Evolutionary conservation across 1,284 basidiomycete species (phyloP), one percentile per base, ranked within the genome.

Genomic region (Sphagnurus paluster): DNA sequence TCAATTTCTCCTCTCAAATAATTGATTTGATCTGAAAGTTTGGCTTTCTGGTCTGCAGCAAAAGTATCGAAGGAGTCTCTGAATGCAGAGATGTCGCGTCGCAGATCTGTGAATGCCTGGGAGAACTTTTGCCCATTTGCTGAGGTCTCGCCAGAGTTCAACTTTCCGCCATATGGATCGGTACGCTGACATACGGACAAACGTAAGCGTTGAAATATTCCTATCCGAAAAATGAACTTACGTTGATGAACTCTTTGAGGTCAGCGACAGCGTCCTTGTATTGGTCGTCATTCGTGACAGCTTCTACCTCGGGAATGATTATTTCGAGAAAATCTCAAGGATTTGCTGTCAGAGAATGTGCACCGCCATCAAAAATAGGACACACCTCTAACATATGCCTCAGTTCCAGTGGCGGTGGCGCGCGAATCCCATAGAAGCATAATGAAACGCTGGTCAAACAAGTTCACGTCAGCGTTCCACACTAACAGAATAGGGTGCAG

Each of bases 381-480:
- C 33, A 13, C 8, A 44, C 49, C 49, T 11, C 41, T 48, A 19
- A 44, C 26, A 38, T 51, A 51, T 2, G 46, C 42, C 5, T 29
- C 14, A 16, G 24, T 39, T 26, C 35, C 23, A 26, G 42, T 51
- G 7, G 46, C 34, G 14, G 39, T 42, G 14, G 21, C 37, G 11
- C 34, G 42, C 1, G 46, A 51, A 20, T 40, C 48, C 44, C 49
- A 51, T n/a, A 48, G 34, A 14, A 51, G 39, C 17, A 23, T 21
- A 11, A 25, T 30, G 34, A 55, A 54, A 29, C 48, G 28, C 45
- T 55, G n/a, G n/a, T n/a, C n/a, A n/a, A n/a, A n/a, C n/a, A n/a
- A n/a, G n/a, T n/a, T n/a, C n/a, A n/a, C n/a, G n/a, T n/a, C n/a
- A n/a, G n/a, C n/a, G n/a, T n/a, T n/a, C n/a, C n/a, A n/a, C n/a